Conservation (phyloP, 768 basidiomycete species). For the Russula sp. region DNA sequence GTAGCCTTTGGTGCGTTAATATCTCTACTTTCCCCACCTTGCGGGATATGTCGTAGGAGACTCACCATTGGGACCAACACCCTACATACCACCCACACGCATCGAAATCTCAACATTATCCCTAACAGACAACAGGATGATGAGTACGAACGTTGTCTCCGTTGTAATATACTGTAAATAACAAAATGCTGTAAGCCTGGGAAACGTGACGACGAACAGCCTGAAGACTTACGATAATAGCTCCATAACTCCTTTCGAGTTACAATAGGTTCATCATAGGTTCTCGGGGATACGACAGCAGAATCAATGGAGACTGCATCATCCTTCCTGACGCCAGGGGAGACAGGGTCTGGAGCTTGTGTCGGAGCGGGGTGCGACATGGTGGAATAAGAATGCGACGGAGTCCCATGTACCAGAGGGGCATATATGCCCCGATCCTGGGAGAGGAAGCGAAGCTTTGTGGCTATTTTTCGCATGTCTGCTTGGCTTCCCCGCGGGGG, state of each 20-base stretch:
- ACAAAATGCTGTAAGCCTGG: constrained; percentile 9
- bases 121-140: not conserved
- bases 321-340: not conserved
- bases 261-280: constrained; percentile 59
- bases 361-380: constrained; percentile 18
- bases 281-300: constrained; percentile 9
- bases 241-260: constrained; percentile 75
- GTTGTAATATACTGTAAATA: constrained; percentile 66
- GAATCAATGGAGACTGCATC: not conserved
- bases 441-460: not conserved
- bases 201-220: not conserved
- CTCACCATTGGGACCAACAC: constrained; percentile 58
- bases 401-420: not conserved
- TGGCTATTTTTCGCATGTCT: not conserved
- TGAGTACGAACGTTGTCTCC: constrained; percentile 64
- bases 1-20: constrained; percentile 39
- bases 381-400: constrained; percentile 1
- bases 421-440: not conserved
- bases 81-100: constrained; percentile 39
- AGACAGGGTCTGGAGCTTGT: constrained; percentile 2
- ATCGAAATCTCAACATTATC: constrained; percentile 3
- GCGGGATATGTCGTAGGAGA: not conserved
- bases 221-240: constrained; percentile 69
- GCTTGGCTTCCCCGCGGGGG: not conserved
- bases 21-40: too few species aligned